Conservation (phyloP, 2,329 filamentous ascomycete genomes). For the Ophiosphaerella narmari region DNA sequence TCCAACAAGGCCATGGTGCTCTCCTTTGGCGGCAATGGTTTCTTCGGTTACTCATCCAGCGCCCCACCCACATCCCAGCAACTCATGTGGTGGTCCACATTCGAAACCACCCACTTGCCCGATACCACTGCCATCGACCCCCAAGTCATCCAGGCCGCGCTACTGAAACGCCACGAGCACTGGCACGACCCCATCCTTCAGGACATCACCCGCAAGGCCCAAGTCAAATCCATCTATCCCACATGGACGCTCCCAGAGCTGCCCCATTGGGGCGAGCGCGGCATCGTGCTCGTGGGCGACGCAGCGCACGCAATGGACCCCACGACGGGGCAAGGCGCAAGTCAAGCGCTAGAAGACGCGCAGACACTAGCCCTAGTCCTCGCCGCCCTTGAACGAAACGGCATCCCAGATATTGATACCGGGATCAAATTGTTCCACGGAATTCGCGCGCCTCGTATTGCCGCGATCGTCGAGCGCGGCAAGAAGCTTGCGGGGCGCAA, state of each 20-base stretch:
- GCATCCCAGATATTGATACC: conserved; percentile 1
- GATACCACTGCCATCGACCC: conserved; percentile 12
- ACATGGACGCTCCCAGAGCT: conserved; percentile 55
- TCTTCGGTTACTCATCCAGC: conserved; percentile 55
- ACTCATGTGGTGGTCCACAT: conserved; percentile 55
- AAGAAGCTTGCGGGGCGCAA: conserved; percentile 24
- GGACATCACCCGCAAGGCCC: conserved; percentile 41
- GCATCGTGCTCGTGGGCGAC: conserved; percentile 61
- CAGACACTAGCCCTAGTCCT: conserved; percentile 53
- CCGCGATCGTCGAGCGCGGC: conserved; percentile 20
- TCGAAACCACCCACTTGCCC: conserved; percentile 16
- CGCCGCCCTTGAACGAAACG: neutral
- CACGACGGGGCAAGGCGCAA: conserved; percentile 60
- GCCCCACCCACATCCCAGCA: conserved; percentile 28
- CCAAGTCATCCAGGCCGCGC: conserved; percentile 35
- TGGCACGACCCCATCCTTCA: conserved; percentile 53
- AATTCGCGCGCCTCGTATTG: conserved; percentile 23
- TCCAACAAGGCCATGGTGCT: conserved; percentile 48
- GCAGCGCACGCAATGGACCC: conserved; percentile 62
- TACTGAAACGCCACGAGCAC: conserved; percentile 48
- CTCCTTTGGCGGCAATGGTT: conserved; percentile 55
- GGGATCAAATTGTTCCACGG: conserved; percentile 21
- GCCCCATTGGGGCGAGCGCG: conserved; percentile 53
- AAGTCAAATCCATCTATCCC: conserved; percentile 53
- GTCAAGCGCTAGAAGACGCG: conserved; percentile 61